These are phyloP conservation scores for Lepidium africanum DNA, from an alignment of 345 rosid genomes.

Conservation along the genomic window DNA sequence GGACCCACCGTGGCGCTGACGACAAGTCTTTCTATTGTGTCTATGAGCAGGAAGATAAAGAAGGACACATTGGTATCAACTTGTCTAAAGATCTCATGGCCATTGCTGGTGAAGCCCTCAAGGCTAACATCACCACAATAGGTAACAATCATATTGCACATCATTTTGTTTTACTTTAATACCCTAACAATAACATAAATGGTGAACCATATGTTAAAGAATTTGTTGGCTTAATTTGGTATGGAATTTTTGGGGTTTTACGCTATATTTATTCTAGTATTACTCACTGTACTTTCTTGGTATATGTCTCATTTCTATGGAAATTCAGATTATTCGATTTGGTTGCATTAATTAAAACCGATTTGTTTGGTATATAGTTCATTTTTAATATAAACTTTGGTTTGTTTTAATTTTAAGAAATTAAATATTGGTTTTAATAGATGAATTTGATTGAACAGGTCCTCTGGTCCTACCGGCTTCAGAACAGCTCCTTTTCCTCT, in stretches of 20 bases:
- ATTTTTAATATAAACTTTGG: background rate
- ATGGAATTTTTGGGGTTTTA: background rate
- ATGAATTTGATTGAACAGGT: conserved; percentile 13
- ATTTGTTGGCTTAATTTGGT: too few species aligned
- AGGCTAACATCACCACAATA: conserved; percentile 70
- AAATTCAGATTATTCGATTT: background rate
- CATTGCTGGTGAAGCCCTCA: conserved; percentile 72
- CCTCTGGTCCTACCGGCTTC: conserved; percentile 75
- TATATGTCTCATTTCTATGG: background rate
- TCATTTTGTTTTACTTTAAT: background rate
- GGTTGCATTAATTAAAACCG: too few species aligned
- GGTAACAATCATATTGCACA: conserved; percentile 22
- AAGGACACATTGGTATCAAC: conserved; percentile 55
- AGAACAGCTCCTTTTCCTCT: conserved; percentile 59
- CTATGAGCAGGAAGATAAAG: conserved; percentile 60
- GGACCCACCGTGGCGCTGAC: conserved; percentile 72
- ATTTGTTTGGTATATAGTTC: too few species aligned
- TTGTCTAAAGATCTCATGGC: conserved; percentile 75
- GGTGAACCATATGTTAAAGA: background rate
- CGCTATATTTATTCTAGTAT: background rate
- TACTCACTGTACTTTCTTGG: background rate
- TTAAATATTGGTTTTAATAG: background rate
- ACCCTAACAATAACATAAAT: background rate
- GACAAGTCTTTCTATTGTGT: conserved; percentile 65
- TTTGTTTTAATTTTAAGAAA: background rate